phyloP scores from a whole-genome alignment of 1,284 basidiomycete genomes.

The Microbotryum intermedium region DNA sequence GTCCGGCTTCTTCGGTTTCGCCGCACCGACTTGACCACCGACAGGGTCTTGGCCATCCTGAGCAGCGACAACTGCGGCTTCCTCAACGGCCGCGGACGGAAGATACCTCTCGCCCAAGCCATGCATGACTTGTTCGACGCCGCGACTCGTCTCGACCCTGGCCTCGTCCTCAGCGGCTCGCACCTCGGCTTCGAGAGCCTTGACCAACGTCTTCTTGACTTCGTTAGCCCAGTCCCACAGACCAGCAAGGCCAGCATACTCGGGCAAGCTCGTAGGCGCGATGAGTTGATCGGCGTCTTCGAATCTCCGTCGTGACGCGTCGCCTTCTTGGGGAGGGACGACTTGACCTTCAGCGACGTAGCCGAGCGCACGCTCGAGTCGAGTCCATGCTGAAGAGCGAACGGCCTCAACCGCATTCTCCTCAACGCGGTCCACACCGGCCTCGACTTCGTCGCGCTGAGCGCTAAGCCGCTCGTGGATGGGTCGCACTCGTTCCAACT shows the following conservation, averaged over 20 bases:
- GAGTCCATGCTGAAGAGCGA: constrained; percentile 45
- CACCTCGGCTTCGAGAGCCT: constrained; percentile 74
- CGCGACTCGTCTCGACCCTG: constrained; percentile 56
- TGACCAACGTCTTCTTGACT: constrained; percentile 67
- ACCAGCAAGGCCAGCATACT: constrained; percentile 76
- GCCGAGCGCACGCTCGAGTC: constrained; percentile 59
- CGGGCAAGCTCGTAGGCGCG: constrained; percentile 51
- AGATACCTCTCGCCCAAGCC: constrained; percentile 69
- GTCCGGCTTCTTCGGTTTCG: constrained; percentile 35
- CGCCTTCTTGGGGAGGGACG: constrained; percentile 12
- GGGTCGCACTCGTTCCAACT: constrained; percentile 65
- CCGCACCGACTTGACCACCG: too few relatives aligned
- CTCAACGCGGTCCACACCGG: constrained; percentile 67
- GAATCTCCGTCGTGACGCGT: neutral
- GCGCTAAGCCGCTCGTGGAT: constrained; percentile 78
- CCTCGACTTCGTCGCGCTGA: constrained; percentile 65
- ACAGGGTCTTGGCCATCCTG: neutral
- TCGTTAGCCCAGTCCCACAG: constrained; percentile 84
- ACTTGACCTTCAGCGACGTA: constrained; percentile 19
- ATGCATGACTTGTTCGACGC: constrained; percentile 58
- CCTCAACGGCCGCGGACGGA: constrained; percentile 53
- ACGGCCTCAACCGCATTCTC: constrained; percentile 58
- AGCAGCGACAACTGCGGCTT: neutral
- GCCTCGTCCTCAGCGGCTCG: constrained; percentile 76
- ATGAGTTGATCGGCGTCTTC: constrained; percentile 36